Percentiles rank a stretch among this genome's conserved stretches.
These are phyloP conservation scores for Serpula lacrymans DNA, from an alignment of 768 basidiomycete genomes.

Conservation along the genomic window DNA sequence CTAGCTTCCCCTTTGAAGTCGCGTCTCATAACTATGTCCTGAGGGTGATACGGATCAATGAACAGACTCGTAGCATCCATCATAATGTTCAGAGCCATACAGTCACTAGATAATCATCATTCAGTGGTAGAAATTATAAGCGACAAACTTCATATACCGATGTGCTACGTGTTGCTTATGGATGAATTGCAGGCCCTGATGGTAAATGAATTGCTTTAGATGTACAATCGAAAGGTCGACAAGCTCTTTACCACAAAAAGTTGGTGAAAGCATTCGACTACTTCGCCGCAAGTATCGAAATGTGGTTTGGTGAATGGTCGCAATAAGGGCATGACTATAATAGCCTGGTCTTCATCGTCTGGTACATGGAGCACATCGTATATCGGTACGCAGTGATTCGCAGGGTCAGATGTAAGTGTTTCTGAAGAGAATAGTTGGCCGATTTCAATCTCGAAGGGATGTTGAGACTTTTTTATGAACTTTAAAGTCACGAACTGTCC, in stretches of 20 bases:
- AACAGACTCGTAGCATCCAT: constrained; percentile 13
- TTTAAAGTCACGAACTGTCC: constrained; percentile 3
- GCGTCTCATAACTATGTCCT: not conserved
- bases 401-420: constrained; percentile 14
- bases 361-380: constrained; percentile 18
- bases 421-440: constrained; percentile 16
- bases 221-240: not conserved
- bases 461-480: constrained; percentile 3
- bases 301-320: constrained; percentile 13
- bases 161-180: constrained; percentile 18
- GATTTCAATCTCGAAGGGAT: constrained; percentile 25
- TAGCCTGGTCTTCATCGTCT: constrained; percentile 10
- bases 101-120: constrained; percentile 9
- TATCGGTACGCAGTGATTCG: constrained; percentile 30
- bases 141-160: constrained; percentile 3
- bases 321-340: constrained; percentile 21
- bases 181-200: constrained; percentile 23
- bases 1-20: constrained; percentile 6
- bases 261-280: constrained; percentile 29
- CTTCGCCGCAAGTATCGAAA: constrained; percentile 32
- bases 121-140: not conserved
- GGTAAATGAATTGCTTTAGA: not conserved
- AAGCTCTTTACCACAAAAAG: constrained; percentile 24
- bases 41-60: constrained; percentile 5
- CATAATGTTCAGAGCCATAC: constrained; percentile 12